Conservation (phyloP, 2,329 filamentous ascomycete genomes). For the Claviceps sp. region DNA sequence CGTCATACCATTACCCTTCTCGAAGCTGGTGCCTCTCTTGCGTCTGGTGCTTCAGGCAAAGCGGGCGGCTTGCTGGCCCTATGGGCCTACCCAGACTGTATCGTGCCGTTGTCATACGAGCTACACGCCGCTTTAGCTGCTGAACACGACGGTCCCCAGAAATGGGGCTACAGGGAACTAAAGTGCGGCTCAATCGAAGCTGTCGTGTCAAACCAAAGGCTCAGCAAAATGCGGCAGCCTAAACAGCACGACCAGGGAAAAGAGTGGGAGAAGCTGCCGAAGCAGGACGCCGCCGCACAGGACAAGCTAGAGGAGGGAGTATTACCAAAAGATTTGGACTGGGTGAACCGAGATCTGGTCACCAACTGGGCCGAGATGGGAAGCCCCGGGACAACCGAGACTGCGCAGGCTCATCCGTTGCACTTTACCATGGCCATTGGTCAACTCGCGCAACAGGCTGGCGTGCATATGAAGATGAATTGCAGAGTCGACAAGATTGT, state of each 20-base stretch:
- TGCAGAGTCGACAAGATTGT: conserved; percentile 55
- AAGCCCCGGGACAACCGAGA: conserved; percentile 50
- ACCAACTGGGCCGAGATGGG: conserved; percentile 74
- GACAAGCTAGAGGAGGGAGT: conserved; percentile 39
- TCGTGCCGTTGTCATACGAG: conserved; percentile 76
- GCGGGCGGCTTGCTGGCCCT: conserved; percentile 80
- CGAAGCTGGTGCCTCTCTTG: conserved; percentile 70
- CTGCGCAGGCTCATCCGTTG: conserved; percentile 86
- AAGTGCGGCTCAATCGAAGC: conserved; percentile 51
- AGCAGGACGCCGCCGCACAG: conserved; percentile 38
- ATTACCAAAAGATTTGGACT: conserved; percentile 69
- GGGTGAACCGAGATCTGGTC: conserved; percentile 59
- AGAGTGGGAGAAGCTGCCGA: conserved; percentile 48
- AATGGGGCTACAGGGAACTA: conserved; percentile 78
- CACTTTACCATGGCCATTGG: conserved; percentile 83
- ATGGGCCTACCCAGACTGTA: conserved; percentile 78
- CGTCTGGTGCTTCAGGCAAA: conserved; percentile 87
- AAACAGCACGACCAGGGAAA: conserved; percentile 21
- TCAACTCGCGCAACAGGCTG: conserved; percentile 55
- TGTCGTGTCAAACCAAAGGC: conserved; percentile 22
- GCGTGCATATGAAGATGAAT: conserved; percentile 53
- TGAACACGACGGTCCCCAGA: conserved; percentile 62
- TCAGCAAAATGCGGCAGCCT: conserved; percentile 16
- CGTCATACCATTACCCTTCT: conserved; percentile 72
- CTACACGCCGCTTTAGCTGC: conserved; percentile 75